A percentile compares a stretch with the other conserved stretches of the same genome.
Conservation (phyloP, 2,329 filamentous ascomycete species). For the Penicillium verrucosum region DNA sequence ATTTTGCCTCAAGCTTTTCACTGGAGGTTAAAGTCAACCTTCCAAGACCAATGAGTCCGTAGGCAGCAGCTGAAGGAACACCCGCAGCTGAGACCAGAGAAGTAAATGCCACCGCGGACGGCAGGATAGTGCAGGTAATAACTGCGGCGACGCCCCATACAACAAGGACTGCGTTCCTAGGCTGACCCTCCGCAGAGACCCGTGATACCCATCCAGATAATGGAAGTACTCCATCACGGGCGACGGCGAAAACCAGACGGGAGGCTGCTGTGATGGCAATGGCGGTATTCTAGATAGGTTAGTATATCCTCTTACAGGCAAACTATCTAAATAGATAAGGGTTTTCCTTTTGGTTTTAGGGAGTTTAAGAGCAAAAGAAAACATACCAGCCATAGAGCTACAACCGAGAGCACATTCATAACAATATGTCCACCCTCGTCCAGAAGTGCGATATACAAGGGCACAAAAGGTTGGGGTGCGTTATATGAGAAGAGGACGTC, state of each 20-base stretch:
- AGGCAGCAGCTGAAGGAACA: constrained; percentile 52
- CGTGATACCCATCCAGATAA: constrained; percentile 57
- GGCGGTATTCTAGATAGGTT: constrained; percentile 50
- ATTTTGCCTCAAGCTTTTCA: constrained; percentile 32
- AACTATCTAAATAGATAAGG: not conserved
- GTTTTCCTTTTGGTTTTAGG: no score
- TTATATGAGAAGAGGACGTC: constrained; percentile 35
- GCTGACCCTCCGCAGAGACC: constrained; percentile 54
- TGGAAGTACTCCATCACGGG: constrained; percentile 59
- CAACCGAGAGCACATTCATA: constrained; percentile 54
- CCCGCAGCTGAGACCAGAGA: constrained; percentile 54
- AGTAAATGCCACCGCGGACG: constrained; percentile 54
- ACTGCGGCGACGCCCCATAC: constrained; percentile 55
- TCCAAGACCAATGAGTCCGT: constrained; percentile 51
- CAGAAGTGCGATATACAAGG: constrained; percentile 56
- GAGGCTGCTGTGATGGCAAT: constrained; percentile 59
- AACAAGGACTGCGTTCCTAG: constrained; percentile 58
- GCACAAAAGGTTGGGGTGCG: constrained; percentile 58
- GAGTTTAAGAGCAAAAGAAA: no score
- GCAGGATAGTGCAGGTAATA: constrained; percentile 58
- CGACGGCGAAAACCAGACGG: constrained; percentile 60
- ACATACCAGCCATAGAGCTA: constrained; percentile 23
- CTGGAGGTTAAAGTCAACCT: constrained; percentile 49
- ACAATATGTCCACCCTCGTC: constrained; percentile 57
- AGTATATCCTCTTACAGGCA: not conserved